These are phyloP conservation scores for Vicia sativa DNA, from an alignment of 306 rosid species.

Conservation along the genomic window DNA sequence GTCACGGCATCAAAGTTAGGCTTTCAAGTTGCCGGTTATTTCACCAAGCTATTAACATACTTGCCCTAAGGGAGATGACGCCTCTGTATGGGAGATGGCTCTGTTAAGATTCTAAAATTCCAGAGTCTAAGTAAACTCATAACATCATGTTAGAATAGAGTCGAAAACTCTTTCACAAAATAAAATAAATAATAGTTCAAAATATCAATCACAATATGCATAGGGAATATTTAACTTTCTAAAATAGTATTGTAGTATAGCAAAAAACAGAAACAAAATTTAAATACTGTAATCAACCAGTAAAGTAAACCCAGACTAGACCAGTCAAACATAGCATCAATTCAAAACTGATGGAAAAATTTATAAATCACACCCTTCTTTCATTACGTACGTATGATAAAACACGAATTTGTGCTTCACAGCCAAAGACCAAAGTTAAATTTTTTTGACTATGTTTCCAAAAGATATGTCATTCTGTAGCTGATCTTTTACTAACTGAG, in stretches of 20 bases:
- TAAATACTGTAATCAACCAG: not conserved
- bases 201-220: not conserved
- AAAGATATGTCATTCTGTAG: slow-evolving; percentile 2
- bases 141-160: not conserved
- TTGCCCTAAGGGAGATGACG: not conserved
- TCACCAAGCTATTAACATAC: slow-evolving; percentile 4
- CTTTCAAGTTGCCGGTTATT: not conserved
- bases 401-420: slow-evolving; percentile 22
- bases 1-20: not conserved
- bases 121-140: not conserved
- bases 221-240: not conserved
- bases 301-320: not conserved
- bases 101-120: not conserved
- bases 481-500: slow-evolving; percentile 2
- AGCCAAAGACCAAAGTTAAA: not conserved
- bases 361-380: slow-evolving; percentile 10
- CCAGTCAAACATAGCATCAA: not conserved
- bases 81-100: not conserved
- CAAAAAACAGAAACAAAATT: not conserved
- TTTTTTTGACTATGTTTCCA: not conserved
- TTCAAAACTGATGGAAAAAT: not conserved
- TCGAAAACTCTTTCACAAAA: not conserved
- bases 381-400: not conserved
- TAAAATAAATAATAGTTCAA: not conserved
- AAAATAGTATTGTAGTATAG: not conserved